Conservation (phyloP, 2,329 filamentous ascomycete genomes). For the Cercospora zeae-maydis region DNA sequence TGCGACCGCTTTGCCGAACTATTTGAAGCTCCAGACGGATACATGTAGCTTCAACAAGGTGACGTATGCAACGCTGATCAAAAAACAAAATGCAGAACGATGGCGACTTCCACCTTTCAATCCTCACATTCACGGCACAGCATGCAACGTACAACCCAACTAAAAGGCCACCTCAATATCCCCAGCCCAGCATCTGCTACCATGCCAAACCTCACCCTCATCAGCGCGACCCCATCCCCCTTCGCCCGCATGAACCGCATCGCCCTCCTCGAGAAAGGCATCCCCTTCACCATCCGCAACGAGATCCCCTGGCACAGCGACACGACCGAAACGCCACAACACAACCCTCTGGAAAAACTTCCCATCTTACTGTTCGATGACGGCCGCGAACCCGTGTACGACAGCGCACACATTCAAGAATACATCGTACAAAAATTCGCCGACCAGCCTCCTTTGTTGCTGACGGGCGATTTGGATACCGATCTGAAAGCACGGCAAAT, state of each 20-base stretch:
- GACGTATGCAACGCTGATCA: neutral
- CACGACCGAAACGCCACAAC: constrained; percentile 18
- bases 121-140: neutral
- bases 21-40: neutral
- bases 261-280: constrained; percentile 22
- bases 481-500: constrained; percentile 20
- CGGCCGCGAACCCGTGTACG: constrained; percentile 22
- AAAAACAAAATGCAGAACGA: neutral
- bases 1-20: neutral
- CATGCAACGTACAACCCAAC: constrained; percentile 4
- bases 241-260: constrained; percentile 26
- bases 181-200: neutral
- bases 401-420: constrained; percentile 23
- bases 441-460: constrained; percentile 11
- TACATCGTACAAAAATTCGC: constrained; percentile 23
- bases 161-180: neutral
- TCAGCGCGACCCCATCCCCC: constrained; percentile 23
- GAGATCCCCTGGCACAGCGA: constrained; percentile 21
- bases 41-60: neutral
- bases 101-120: neutral
- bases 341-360: constrained; percentile 27
- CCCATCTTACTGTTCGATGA: constrained; percentile 23
- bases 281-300: constrained; percentile 18
- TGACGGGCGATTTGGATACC: constrained; percentile 20
- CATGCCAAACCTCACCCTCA: constrained; percentile 13